A percentile compares a stretch with the other conserved stretches of the same genome.
Conservation (phyloP, 805 yeast genomes). For the Candida berthetii region DNA sequence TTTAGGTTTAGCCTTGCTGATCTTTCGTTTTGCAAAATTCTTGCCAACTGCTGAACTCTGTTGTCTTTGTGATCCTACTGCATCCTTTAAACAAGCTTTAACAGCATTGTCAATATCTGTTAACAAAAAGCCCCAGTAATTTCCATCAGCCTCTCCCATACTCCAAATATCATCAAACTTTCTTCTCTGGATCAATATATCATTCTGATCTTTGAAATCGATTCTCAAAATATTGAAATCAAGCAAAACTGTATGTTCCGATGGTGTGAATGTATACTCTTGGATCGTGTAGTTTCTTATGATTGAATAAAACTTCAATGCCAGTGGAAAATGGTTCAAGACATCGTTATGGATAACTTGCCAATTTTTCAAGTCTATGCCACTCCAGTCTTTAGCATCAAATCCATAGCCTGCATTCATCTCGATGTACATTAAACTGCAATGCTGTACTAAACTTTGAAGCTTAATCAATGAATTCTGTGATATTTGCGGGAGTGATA, state of each 20-base stretch:
- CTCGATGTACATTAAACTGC: slow-evolving; percentile 14
- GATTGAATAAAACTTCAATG: slow-evolving; percentile 10
- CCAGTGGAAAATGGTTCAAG: slow-evolving; percentile 12
- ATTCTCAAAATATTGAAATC: slow-evolving; percentile 15
- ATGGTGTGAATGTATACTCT: slow-evolving; percentile 3
- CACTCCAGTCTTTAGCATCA: slow-evolving; percentile 12
- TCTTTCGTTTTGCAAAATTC: not conserved
- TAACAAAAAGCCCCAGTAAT: slow-evolving; percentile 10
- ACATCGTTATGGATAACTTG: slow-evolving; percentile 2
- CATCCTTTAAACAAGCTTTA: not conserved
- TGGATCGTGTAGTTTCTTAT: slow-evolving; percentile 5
- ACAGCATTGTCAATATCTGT: slow-evolving; percentile 2
- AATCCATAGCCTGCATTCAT: slow-evolving; percentile 5
- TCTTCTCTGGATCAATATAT: slow-evolving; percentile 1
- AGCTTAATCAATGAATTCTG: slow-evolving; percentile 11
- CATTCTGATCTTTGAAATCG: slow-evolving; percentile 1
- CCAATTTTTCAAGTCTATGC: slow-evolving; percentile 14
- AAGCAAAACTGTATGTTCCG: slow-evolving; percentile 3
- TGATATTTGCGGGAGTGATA: slow-evolving; percentile 13
- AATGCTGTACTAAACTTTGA: slow-evolving; percentile 8
- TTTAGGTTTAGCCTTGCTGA: not conserved
- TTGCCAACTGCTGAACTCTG: not conserved
- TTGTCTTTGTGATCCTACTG: not conserved
- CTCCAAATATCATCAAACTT: slow-evolving; percentile 13
- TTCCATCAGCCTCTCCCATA: slow-evolving; percentile 8